phyloP scores from a whole-genome alignment of 73 alveolate species.

The Tetrahymena thermophila region DNA sequence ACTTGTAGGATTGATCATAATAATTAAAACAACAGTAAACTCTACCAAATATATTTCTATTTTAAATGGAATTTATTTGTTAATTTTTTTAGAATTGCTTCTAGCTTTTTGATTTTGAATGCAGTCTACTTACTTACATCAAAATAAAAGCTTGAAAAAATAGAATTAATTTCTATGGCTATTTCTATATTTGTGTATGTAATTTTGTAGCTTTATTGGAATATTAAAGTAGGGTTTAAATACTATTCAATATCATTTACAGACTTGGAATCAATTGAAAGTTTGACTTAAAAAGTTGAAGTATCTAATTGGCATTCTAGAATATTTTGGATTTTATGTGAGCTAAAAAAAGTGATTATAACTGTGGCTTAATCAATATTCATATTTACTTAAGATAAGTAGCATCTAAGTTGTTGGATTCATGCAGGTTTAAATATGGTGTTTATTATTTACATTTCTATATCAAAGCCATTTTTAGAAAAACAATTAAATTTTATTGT shows the following conservation, averaged over 20 bases:
- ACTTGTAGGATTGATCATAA: not conserved
- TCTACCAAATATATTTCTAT: not conserved
- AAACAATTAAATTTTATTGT: not conserved
- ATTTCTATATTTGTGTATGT: not conserved
- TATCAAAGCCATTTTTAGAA: not conserved
- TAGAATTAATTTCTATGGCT: not conserved
- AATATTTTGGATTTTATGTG: not conserved
- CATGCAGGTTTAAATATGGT: not conserved
- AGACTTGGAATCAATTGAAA: not conserved
- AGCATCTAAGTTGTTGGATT: not conserved
- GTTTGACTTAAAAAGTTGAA: not conserved
- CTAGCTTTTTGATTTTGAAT: not conserved
- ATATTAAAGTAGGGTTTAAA: not conserved
- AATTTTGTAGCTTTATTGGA: not conserved
- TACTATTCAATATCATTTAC: not conserved
- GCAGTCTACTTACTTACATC: not conserved
- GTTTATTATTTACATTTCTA: not conserved
- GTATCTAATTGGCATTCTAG: not conserved
- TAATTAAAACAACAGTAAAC: not conserved
- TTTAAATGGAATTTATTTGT: not conserved
- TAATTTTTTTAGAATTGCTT: not conserved
- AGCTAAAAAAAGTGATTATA: not conserved
- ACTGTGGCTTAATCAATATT: not conserved
- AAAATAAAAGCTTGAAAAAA: not conserved
- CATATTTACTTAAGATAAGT: not conserved